Percentiles rank a stretch among this genome's conserved stretches.
Conservation (phyloP, 2,329 filamentous ascomycete genomes). For the Pestalotiopsis sp. region DNA sequence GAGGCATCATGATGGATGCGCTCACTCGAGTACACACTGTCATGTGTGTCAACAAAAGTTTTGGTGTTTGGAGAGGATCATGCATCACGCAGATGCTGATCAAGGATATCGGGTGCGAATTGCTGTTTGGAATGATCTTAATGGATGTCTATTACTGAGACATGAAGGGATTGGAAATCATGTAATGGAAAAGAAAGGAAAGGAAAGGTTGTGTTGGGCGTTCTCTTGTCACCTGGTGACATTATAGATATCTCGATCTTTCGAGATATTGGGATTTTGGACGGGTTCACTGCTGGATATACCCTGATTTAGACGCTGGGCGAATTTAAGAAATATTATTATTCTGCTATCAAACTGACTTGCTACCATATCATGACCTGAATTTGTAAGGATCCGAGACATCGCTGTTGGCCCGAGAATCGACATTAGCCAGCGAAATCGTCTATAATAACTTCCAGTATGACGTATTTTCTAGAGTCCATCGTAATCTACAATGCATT, state of each 20-base stretch:
- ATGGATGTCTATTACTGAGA: neutral
- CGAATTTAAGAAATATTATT: neutral
- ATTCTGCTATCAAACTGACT: too few species aligned
- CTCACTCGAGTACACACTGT: neutral
- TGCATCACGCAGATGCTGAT: neutral
- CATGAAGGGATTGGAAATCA: too few species aligned
- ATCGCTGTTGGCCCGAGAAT: too few species aligned
- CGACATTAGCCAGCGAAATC: too few species aligned
- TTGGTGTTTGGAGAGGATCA: neutral
- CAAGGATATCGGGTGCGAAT: neutral
- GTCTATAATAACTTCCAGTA: too few species aligned
- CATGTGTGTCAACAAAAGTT: neutral
- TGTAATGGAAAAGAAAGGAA: too few species aligned
- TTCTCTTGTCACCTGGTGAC: neutral
- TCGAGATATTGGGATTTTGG: neutral
- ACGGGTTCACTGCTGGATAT: constrained; percentile 4
- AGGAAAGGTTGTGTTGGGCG: neutral
- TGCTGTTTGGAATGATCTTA: neutral
- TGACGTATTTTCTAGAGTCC: neutral
- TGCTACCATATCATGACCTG: too few species aligned
- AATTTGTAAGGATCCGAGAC: too few species aligned
- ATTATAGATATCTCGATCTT: neutral
- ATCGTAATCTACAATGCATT: neutral
- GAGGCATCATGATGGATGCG: too few species aligned
- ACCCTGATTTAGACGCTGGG: neutral